phyloP scores from a whole-genome alignment of 225 moss, liverwort and hornwort species.

The Pseudoscleropodium purum region DNA sequence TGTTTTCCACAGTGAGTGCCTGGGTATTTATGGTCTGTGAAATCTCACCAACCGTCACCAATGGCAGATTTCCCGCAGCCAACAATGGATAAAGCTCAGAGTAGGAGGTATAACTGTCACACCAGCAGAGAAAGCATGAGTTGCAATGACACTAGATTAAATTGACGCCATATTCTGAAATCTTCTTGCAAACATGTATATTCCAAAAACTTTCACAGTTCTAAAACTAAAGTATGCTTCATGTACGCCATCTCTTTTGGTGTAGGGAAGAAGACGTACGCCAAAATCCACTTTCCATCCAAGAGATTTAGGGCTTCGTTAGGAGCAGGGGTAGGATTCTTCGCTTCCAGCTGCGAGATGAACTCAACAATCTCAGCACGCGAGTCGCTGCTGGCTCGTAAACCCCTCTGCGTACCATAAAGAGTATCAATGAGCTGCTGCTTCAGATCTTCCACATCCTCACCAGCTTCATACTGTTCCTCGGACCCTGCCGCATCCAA shows the following conservation, averaged over 20 bases:
- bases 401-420: slow-evolving; percentile 81
- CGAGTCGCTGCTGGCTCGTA: slow-evolving; percentile 86
- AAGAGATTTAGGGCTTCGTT: slow-evolving; percentile 66
- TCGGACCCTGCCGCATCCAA: slow-evolving; percentile 7
- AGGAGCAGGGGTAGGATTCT: slow-evolving; percentile 89
- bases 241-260: not conserved
- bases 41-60: slow-evolving; percentile 93
- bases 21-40: slow-evolving; percentile 68
- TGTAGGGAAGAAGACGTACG: slow-evolving; percentile 33
- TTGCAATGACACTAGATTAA: not conserved
- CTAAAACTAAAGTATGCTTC: not conserved
- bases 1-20: slow-evolving; percentile 74
- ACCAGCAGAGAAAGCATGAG: not conserved
- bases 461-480: slow-evolving; percentile 13
- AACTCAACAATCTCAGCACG: slow-evolving; percentile 91
- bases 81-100: slow-evolving; percentile 82
- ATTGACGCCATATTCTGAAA: not conserved
- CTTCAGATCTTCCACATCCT: slow-evolving; percentile 75
- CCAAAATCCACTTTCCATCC: slow-evolving; percentile 92
- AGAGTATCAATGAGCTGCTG: slow-evolving; percentile 67
- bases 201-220: not conserved
- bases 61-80: slow-evolving; percentile 75
- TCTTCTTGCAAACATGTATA: not conserved
- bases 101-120: slow-evolving; percentile 81
- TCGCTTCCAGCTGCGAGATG: slow-evolving; percentile 87